Base-by-base conservation (phyloP, 139 green algal species). In the Diplosphaera chodatii region DNA sequence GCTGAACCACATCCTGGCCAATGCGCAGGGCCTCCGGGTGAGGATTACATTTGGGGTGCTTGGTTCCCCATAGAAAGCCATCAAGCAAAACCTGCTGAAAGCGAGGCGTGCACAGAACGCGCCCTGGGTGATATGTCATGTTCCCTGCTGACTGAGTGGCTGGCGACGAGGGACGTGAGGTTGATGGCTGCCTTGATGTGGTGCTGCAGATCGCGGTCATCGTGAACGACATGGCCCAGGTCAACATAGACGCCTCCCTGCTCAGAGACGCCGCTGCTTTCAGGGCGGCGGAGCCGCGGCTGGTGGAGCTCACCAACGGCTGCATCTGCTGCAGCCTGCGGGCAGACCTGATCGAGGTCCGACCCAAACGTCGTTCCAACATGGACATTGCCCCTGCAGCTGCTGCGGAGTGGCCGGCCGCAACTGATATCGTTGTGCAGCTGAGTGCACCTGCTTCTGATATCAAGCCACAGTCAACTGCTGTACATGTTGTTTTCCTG, bases 281-380 rank as follows among this genome's bases (percentile, higher is more conserved):
- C 3, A 4, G 32, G 64, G 30, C 23, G 32, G 74, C 59, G 28
- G 40, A 83, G 37, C 69, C 72, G 62, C 65, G 63, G 16, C 37
- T 91, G 25, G 77, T 93, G 40, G 85, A 92, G 78, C 74, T 90
- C 10, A 82, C 55, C 55, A 96, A 96, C 74, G 90, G 90, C 3
- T 96, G 90, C 80, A 89, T 96, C 72, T 96, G 90, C 82, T 96
- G 90, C 78, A 92, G 86, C 67, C 80, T 96, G 63, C 67, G 84
- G 1, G 85, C 82, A 8, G 88, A 95, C 71, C 77, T 95, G 66
- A 68, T 94, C 34, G 48, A 79, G 77, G 78, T 83, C 16, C 48
- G 6, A 48, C 37, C 6, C 37, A 48, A 48, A 10, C 4, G 48
- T 23, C 13, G 16, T 18, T n/a, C 48, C 16, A 18, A n/a, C 13